A percentile compares a stretch with the other conserved stretches of the same genome.
phyloP scores from a whole-genome alignment of 495 filamentous ascomycete genomes.

The Lasiosphaeria hispida region DNA sequence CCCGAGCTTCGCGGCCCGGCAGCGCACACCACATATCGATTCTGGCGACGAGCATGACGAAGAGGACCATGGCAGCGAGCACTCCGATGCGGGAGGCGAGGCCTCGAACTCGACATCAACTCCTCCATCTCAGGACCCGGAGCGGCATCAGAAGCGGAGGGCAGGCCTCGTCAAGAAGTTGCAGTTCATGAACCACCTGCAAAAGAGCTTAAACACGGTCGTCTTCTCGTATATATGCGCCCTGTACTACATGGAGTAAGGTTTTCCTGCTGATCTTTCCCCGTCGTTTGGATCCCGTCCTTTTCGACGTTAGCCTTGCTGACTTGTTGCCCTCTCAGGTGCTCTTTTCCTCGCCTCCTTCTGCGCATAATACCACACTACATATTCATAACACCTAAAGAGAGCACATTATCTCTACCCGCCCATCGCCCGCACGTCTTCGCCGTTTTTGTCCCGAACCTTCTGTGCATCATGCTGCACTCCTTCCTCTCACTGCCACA shows the following conservation, averaged over 20 bases:
- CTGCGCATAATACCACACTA: conserved; percentile 69
- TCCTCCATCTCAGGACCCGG: background rate
- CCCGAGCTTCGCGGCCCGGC: conserved; percentile 53
- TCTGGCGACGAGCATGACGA: conserved; percentile 29
- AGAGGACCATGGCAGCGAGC: conserved; percentile 19
- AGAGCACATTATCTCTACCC: conserved; percentile 53
- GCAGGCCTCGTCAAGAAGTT: conserved; percentile 56
- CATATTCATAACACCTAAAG: conserved; percentile 77
- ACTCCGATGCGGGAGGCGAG: conserved; percentile 26
- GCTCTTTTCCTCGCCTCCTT: conserved; percentile 70
- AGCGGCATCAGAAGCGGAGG: conserved; percentile 23
- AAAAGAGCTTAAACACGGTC: conserved; percentile 73
- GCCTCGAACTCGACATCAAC: conserved; percentile 18
- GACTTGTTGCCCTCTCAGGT: conserved; percentile 48
- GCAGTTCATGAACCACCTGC: conserved; percentile 65
- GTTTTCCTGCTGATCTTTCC: background rate
- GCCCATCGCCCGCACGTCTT: conserved; percentile 66
- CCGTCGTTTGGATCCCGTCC: background rate
- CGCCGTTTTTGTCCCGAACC: conserved; percentile 66
- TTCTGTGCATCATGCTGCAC: conserved; percentile 73
- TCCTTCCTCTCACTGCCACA: conserved; percentile 58
- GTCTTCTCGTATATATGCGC: conserved; percentile 77
- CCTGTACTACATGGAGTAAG: conserved; percentile 91
- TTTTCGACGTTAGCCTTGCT: background rate
- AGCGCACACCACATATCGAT: conserved; percentile 32